Evolutionary conservation across 371 early-diverging fungal genomes (phyloP), one percentile per base, ranked within the genome.

Genomic region (Lichtheimia hyalospora): DNA sequence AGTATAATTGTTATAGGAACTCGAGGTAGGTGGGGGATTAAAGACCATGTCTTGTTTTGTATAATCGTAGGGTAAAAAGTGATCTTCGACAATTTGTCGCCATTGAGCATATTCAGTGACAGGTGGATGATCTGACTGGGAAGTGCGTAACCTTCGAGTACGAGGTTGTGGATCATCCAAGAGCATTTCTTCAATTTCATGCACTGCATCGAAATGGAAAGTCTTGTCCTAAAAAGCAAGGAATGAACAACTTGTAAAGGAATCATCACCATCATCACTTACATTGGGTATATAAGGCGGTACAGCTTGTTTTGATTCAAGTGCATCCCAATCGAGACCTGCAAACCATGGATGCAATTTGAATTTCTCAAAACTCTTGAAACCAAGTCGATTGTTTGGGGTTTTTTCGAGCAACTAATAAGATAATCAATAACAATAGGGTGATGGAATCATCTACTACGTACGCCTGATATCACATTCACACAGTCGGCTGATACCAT

Each of bases 121-220:
- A 5, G 52, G 57, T 20, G 48, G 46, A 16, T 63, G 57, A 24
- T 66, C 69, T 14, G 61, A 43, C 25, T 57, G 53, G 1, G 10
- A 41, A 59, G 49, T 54, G 28, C 42, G 56, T 50, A 50, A 42
- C 40, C 46, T 54, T 49, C 34, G 41, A 43, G 39, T 54, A 7
- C 81, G 78, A 25, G 93, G 75, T 5, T 96, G 94, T 61, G 92
- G 89, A 23, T 95, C 93, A 62, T 96, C 96, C 41, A 94, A 71
- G 41, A 95, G 70, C 39, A 94, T 75, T 64, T 96, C 98, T 64
- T 96, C 96, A 4, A 96, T 76, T 50, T 96, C 96, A 66, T 93
- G 90, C 16, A 92, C 89, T 4, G 93, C 92, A 75, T 97, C 96
- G 78, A 96, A 97, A 65, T 92, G 91, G 55, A 83, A 73, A 52